Conservation (phyloP, 495 filamentous ascomycete genomes). For the Podospora tetraspora region DNA sequence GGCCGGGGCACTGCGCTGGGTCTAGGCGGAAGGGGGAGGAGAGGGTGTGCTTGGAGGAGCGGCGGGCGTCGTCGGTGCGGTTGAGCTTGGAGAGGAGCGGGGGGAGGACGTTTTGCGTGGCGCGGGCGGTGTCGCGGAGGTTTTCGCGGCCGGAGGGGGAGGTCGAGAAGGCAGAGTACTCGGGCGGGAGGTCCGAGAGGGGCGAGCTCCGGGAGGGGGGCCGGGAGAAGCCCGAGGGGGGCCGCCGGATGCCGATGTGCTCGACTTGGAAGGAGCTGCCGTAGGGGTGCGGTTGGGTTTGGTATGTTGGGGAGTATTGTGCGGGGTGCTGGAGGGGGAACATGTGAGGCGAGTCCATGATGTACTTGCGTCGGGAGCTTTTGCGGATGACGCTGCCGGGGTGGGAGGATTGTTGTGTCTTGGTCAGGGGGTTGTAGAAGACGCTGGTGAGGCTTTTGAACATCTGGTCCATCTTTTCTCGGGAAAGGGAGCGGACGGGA, state of each 20-base stretch:
- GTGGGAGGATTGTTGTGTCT: neutral
- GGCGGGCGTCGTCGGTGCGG: neutral
- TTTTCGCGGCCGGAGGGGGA: neutral
- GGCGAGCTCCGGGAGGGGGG: neutral
- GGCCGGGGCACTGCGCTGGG: neutral
- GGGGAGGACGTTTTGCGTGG: neutral
- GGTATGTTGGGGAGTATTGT: neutral
- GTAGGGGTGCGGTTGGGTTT: neutral
- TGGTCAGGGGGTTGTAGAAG: neutral
- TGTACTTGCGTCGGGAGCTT: neutral
- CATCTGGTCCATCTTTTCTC: neutral
- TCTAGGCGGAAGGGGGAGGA: neutral
- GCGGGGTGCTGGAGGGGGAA: neutral
- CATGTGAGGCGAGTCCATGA: neutral
- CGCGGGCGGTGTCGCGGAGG: neutral
- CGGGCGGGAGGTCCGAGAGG: neutral
- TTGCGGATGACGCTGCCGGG: neutral
- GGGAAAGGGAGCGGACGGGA: neutral
- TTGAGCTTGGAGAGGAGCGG: neutral
- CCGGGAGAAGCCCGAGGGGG: neutral
- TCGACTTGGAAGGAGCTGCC: neutral
- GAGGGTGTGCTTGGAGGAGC: neutral
- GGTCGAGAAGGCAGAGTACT: neutral
- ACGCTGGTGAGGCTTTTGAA: neutral
- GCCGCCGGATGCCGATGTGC: neutral